These are phyloP conservation scores for Trichosporon asahii DNA, from an alignment of 1,284 basidiomycete species.

Conservation along the genomic window DNA sequence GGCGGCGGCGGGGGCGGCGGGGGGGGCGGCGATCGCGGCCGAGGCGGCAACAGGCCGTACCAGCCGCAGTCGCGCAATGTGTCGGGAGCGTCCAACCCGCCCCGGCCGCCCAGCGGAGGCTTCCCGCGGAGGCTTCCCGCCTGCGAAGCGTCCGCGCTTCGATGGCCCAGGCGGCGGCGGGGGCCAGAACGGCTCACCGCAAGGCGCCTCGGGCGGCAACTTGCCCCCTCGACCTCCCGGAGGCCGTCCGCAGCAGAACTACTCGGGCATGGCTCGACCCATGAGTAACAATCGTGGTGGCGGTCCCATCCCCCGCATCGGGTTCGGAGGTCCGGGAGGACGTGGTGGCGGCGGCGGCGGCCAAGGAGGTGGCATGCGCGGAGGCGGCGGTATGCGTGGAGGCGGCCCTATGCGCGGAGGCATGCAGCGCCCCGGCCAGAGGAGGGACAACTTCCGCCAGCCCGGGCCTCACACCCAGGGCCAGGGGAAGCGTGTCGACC, in stretches of 20 bases:
- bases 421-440: conserved; percentile 18
- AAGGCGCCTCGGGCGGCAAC: conserved; percentile 52
- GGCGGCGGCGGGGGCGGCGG: background rate
- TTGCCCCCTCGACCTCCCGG: conserved; percentile 27
- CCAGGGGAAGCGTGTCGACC: conserved; percentile 15
- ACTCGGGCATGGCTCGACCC: conserved; percentile 21
- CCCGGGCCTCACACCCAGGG: conserved; percentile 18
- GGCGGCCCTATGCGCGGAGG: conserved; percentile 17
- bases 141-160: conserved; percentile 74
- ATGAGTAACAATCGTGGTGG: conserved; percentile 42
- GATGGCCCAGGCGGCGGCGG: conserved; percentile 59
- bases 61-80: conserved; percentile 26
- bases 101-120: conserved; percentile 6
- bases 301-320: conserved; percentile 33
- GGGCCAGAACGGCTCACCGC: conserved; percentile 10
- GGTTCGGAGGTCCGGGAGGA: conserved; percentile 48
- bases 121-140: too few species aligned
- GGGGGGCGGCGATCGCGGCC: background rate
- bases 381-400: conserved; percentile 63
- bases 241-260: conserved; percentile 19
- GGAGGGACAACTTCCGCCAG: conserved; percentile 14
- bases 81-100: background rate
- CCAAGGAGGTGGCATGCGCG: conserved; percentile 35
- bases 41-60: conserved; percentile 32
- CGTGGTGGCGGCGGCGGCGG: conserved; percentile 50